Evolutionary conservation across 2,329 filamentous ascomycete species (phyloP).

Genomic region (Nemania sp.): DNA sequence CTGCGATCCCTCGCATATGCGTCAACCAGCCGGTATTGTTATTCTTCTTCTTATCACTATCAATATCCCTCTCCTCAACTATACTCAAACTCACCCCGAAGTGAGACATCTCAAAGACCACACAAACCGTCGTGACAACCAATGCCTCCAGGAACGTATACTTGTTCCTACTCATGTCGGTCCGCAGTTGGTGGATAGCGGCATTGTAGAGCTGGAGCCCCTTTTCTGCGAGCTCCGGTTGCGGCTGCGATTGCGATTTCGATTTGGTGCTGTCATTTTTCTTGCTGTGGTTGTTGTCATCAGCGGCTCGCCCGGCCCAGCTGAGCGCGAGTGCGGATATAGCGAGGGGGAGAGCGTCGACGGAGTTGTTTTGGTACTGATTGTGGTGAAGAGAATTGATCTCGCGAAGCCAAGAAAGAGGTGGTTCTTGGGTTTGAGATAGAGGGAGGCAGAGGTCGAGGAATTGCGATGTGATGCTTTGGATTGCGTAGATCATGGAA

Average conservation of each 20-base stretch:
- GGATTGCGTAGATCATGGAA: constrained; percentile 21
- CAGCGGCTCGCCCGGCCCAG: constrained; percentile 26
- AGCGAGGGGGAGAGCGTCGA: constrained; percentile 29
- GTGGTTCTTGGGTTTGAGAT: constrained; percentile 22
- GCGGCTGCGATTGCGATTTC: too few relatives aligned
- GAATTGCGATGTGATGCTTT: constrained; percentile 25
- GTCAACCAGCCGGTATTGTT: constrained; percentile 26
- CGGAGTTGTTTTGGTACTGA: too few relatives aligned
- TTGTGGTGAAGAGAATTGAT: constrained; percentile 24
- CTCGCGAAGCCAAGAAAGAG: constrained; percentile 25
- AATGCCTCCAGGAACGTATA: constrained; percentile 25
- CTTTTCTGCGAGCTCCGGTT: constrained; percentile 24
- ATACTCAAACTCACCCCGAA: too few relatives aligned
- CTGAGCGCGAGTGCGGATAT: constrained; percentile 31
- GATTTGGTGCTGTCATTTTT: too few relatives aligned
- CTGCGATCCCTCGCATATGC: constrained; percentile 27
- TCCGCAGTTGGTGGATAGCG: constrained; percentile 25
- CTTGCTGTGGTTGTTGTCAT: too few relatives aligned
- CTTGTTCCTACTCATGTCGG: constrained; percentile 17
- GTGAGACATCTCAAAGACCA: constrained; percentile 29
- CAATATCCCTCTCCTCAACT: too few relatives aligned
- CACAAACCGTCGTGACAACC: constrained; percentile 24
- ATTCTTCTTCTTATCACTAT: too few relatives aligned
- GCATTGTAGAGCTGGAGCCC: constrained; percentile 29
- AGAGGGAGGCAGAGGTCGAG: constrained; percentile 22